Evolutionary conservation across 106 monocot genomes (phyloP), one percentile per base, ranked within the genome.

Genomic region (Gastrodia elata): DNA sequence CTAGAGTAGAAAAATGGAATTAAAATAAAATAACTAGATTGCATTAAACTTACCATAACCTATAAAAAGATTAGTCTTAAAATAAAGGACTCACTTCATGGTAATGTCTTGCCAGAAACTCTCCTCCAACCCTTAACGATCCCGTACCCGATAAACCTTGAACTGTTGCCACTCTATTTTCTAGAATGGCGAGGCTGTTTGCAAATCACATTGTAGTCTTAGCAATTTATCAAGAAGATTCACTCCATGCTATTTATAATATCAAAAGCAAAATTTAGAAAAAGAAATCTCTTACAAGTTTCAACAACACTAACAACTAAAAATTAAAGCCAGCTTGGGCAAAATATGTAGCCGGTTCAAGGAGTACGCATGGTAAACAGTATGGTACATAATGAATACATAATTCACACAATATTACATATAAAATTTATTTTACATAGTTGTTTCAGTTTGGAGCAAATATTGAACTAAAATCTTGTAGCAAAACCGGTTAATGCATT

Each of bases 71-170:
- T 1, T 25, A 8, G 1, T 68, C 10, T 37, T 39, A 38, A 39
- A 30, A 77, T 39, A 65, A 36, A 15, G 26, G 46, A 44, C 20
- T 65, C 76, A 97, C 97, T 64, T 93, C 78, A 68, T 84, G 84
- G 79, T 97, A 90, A 76, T 97, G 92, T 74, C 81, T 90, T 18
- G 88, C 88, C 41, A 97, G 81, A 85, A 97, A 97, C 77, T 97
- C 97, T 20, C 79, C 83, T 78, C 97, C 97, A 86, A 97, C 97
- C 71, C 97, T 88, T 83, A 97, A 70, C 37, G 96, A 92, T 36
- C 96, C 96, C 59, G 97, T 97, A 76, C 97, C 97, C 39, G 97
- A 97, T 77, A 97, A 80, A 70, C 93, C 86, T 52, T 97, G 97
- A 7, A 91, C 97, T 48, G 97, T 93, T 0, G 88, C 83, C 57